These are phyloP conservation scores for Penicillium argentinense DNA, from an alignment of 495 filamentous ascomycete genomes.

Conservation along the genomic window DNA sequence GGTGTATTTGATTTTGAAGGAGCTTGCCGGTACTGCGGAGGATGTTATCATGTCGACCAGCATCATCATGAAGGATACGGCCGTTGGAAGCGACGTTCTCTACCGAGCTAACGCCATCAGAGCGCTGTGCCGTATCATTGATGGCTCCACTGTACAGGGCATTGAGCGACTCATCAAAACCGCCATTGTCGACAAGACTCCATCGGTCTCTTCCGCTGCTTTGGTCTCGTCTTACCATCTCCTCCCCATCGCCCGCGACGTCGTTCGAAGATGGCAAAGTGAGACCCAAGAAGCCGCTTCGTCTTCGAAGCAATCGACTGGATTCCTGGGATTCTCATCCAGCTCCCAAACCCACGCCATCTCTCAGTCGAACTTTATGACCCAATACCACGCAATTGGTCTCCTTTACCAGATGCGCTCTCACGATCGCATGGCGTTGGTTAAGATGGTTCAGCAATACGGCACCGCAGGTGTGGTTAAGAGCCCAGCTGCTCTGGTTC, in stretches of 20 bases:
- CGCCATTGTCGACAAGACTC: conserved; percentile 98
- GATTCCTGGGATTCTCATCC: conserved; percentile 86
- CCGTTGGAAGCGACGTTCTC: conserved; percentile 89
- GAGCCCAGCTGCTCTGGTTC: conserved; percentile 86
- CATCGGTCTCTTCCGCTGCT: conserved; percentile 94
- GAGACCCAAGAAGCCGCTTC: conserved; percentile 97
- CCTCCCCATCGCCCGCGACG: conserved; percentile 90
- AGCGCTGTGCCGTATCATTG: conserved; percentile 94
- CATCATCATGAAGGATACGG: conserved; percentile 99
- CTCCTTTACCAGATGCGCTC: conserved; percentile 97
- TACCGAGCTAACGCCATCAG: conserved; percentile 97
- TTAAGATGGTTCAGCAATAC: conserved; percentile 99
- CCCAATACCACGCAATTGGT: conserved; percentile 98
- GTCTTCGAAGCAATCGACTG: conserved; percentile 78
- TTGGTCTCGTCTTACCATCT: conserved; percentile 98
- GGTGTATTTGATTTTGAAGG: conserved; percentile 97
- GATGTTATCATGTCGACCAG: conserved; percentile 99
- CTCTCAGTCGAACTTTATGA: conserved; percentile 82
- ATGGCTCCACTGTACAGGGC: conserved; percentile 96
- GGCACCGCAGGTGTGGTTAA: conserved; percentile 87
- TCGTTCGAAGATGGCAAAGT: conserved; percentile 97
- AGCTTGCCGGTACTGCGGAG: conserved; percentile 92
- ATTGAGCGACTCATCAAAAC: conserved; percentile 99
- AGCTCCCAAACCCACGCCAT: conserved; percentile 64
- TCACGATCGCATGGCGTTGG: conserved; percentile 95